Conservation (phyloP, 441 rosid species). For the Populus hybrid region DNA sequence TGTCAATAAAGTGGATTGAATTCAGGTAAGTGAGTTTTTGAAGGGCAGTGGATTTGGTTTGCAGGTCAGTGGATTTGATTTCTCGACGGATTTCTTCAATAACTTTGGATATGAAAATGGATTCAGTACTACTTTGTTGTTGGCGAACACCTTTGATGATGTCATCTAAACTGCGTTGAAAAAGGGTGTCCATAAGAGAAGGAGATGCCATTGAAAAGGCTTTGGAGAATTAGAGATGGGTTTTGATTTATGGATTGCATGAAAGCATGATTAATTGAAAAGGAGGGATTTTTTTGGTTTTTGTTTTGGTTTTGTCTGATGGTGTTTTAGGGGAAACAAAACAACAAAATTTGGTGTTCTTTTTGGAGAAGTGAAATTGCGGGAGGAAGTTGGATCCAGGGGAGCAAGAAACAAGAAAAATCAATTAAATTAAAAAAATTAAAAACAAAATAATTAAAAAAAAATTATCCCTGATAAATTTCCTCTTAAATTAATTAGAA, state of each 20-base stretch:
- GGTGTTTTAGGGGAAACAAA: neutral
- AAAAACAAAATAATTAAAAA: too few relatives aligned
- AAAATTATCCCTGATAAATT: too few relatives aligned
- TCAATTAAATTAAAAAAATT: too few relatives aligned
- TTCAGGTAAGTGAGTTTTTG: constrained; percentile 74
- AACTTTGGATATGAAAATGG: neutral
- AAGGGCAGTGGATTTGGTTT: constrained; percentile 75
- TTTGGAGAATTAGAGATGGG: neutral
- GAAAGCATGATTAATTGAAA: neutral
- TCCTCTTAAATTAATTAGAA: too few relatives aligned
- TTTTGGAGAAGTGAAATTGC: neutral
- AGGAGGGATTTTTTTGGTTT: neutral
- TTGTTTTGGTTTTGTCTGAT: neutral
- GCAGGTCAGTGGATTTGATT: constrained; percentile 74
- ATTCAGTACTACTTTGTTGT: constrained; percentile 20
- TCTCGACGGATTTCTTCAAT: constrained; percentile 75
- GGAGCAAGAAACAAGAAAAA: too few relatives aligned
- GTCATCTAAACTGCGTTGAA: constrained; percentile 66
- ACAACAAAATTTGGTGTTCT: neutral
- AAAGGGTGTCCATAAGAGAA: constrained; percentile 57
- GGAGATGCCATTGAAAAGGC: constrained; percentile 33
- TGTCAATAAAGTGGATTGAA: constrained; percentile 61
- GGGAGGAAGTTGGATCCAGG: neutral
- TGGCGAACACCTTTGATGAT: constrained; percentile 61
- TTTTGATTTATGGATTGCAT: neutral